phyloP scores from a whole-genome alignment of 441 rosid species.

The Jatropha multifida region DNA sequence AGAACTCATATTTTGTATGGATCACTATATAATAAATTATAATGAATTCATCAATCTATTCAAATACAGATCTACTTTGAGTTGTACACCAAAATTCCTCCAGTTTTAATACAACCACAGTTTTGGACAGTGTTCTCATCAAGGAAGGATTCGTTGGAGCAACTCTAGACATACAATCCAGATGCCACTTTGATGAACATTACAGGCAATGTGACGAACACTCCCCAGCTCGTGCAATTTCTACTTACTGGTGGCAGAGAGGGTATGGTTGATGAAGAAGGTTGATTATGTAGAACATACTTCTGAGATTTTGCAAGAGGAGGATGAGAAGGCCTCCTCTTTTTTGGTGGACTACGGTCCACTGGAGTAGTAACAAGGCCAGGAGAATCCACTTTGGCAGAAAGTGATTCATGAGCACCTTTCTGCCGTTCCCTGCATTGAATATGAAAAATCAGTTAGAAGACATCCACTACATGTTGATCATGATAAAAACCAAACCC shows the following conservation, averaged over 20 bases:
- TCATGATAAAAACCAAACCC: not conserved
- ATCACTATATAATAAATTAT: not conserved
- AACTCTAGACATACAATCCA: not conserved
- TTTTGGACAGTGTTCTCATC: not conserved
- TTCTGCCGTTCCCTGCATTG: slow-evolving; percentile 15
- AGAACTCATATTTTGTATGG: not conserved
- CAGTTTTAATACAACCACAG: not conserved
- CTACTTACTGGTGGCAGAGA: not conserved
- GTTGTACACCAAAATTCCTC: not conserved
- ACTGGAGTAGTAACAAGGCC: not conserved
- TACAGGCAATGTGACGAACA: not conserved
- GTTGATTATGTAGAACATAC: slow-evolving; percentile 2
- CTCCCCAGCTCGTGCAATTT: not conserved
- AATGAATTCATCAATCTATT: not conserved
- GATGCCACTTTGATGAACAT: not conserved
- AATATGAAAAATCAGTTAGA: not conserved
- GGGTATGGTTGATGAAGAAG: not conserved
- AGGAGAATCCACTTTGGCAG: slow-evolving; percentile 4
- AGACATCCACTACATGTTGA: not conserved
- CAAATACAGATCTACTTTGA: not conserved
- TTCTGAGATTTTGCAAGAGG: not conserved
- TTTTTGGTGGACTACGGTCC: not conserved
- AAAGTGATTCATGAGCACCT: not conserved
- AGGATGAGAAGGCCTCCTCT: slow-evolving; percentile 3
- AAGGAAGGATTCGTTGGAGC: not conserved